Base-by-base conservation (phyloP, 2,329 filamentous ascomycete genomes). In the Neonectria ditissima region DNA sequence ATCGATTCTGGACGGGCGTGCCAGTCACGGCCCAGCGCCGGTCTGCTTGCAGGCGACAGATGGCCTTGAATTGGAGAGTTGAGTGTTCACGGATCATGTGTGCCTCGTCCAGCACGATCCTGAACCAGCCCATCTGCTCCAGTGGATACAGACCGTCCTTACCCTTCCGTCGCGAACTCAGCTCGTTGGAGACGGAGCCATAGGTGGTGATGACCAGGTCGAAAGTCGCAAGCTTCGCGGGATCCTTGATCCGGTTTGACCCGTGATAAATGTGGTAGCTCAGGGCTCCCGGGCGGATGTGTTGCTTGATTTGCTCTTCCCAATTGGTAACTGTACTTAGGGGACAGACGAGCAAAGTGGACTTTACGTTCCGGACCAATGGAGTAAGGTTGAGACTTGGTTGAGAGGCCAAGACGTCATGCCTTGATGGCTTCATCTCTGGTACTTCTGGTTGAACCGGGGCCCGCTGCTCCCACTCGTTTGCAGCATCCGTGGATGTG, bases 1-100 rank as follows among this genome's bases (percentile, higher is more conserved):
- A 84, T 4, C 92, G 90, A 75, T 99, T 99, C 78, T 98, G 95
- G 9, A 98, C 92, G 0, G 94, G 96, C 0, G 96, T 98, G 58
- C 95, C 96, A 0, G 96, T 98, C n/a, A 98, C 93, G 3, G 94
- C 95, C 96, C 96, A 99, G 34, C 94, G 90, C 32, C 94, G 89
- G 74, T 92, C 87, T 2, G 94, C 92, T 64, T 92, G 86, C 3
- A 98, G 83, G 20, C 88, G 87, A 68, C 93, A 94, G 20, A 96
- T 92, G 3, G 93, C 92, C 76, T 94, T 93, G 57, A 94, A 97
- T 69, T 95, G 91, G 43, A 92, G 83, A 1, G 94, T 95, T 4
- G 84, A 87, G 66, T 92, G 91, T 71, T 97, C 95, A 26, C 96
- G 92, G 68, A 99, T 98, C 78, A 92, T 92, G 76, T 99, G 96